phyloP scores from a whole-genome alignment of 495 filamentous ascomycete species.

The Penicillium psychrofluorescens region DNA sequence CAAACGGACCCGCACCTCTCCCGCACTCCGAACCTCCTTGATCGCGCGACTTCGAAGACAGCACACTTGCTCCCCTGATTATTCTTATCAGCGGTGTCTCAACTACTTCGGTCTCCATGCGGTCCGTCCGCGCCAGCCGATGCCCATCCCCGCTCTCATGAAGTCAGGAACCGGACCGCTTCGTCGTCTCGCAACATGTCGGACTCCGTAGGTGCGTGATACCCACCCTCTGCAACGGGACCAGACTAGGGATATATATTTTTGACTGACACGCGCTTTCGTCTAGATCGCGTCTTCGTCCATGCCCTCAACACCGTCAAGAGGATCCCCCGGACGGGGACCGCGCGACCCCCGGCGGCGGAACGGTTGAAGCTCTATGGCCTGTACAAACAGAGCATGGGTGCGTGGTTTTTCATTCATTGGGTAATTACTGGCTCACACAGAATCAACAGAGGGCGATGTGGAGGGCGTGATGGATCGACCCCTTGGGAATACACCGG shows the following conservation, averaged over 20 bases:
- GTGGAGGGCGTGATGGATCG: conserved; percentile 87
- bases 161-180: conserved; percentile 21
- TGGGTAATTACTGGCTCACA: conserved; percentile 1
- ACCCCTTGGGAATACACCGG: conserved; percentile 51
- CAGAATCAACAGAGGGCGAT: conserved; percentile 64
- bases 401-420: conserved; percentile 21
- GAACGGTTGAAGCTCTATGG: conserved; percentile 92
- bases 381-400: conserved; percentile 97
- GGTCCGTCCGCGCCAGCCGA: conserved; percentile 15
- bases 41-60: background rate
- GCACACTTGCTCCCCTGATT: background rate
- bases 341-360: conserved; percentile 72
- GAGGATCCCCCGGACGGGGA: conserved; percentile 89
- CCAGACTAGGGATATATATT: background rate
- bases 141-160: conserved; percentile 29
- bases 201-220: conserved; percentile 48
- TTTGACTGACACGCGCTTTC: background rate
- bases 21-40: background rate
- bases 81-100: too few species aligned
- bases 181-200: conserved; percentile 37
- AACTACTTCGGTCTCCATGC: conserved; percentile 15
- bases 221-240: background rate
- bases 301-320: conserved; percentile 98
- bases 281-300: conserved; percentile 88
- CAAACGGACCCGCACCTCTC: background rate